A percentile compares a stretch with the other conserved stretches of the same genome.
Evolutionary conservation across 1,284 basidiomycete species (phyloP).

Genomic region (Melampsora americana): DNA sequence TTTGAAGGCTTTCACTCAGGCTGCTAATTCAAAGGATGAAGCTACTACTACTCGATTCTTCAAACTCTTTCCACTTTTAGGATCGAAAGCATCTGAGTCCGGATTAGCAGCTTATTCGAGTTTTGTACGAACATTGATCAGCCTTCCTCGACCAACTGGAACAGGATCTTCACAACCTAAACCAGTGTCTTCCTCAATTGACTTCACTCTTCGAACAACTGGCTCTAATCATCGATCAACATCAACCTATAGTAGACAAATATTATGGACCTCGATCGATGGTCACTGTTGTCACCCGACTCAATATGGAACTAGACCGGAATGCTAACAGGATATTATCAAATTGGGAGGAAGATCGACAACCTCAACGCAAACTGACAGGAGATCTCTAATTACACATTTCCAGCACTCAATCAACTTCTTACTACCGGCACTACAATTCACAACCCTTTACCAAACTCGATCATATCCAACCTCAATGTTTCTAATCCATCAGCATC

Average conservation of each 20-base stretch:
- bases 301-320: slow-evolving; percentile 51
- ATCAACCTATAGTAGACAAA: slow-evolving; percentile 94
- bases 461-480: background rate
- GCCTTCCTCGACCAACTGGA: background rate
- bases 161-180: slow-evolving; percentile 48
- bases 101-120: slow-evolving; percentile 89
- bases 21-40: slow-evolving; percentile 74
- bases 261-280: slow-evolving; percentile 67
- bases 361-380: slow-evolving; percentile 47
- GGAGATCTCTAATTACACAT: slow-evolving; percentile 10
- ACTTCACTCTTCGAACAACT: slow-evolving; percentile 91
- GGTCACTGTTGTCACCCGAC: slow-evolving; percentile 56
- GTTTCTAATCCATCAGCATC: background rate
- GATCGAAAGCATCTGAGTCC: slow-evolving; percentile 73
- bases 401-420: slow-evolving; percentile 7
- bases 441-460: background rate
- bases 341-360: slow-evolving; percentile 50
- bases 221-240: slow-evolving; percentile 92
- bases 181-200: slow-evolving; percentile 68
- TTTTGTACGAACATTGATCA: slow-evolving; percentile 87
- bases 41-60: slow-evolving; percentile 89
- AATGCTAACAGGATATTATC: slow-evolving; percentile 50
- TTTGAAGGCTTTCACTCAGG: slow-evolving; percentile 70
- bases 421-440: background rate
- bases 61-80: slow-evolving; percentile 91